phyloP scores from a whole-genome alignment of 1,284 basidiomycete species.

The Athelia psychrophila region DNA sequence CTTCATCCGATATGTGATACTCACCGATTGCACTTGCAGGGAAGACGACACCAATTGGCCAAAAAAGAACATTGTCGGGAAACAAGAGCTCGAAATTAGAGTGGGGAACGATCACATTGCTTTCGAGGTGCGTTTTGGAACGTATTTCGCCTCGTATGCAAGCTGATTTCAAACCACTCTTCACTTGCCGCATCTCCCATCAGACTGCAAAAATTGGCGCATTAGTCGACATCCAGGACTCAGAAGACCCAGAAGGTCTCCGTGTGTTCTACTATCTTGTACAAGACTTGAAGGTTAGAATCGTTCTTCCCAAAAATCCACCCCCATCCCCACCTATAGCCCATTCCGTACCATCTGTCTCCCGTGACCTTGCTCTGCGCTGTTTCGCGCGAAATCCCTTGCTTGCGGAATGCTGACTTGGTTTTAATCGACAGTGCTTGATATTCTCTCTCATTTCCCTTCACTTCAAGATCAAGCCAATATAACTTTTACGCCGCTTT shows the following conservation, averaged over 20 bases:
- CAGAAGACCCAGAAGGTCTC: conserved; percentile 95
- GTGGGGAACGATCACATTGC: conserved; percentile 95
- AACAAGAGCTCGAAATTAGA: conserved; percentile 95
- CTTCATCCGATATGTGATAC: conserved; percentile 6
- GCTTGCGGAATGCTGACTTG: background rate
- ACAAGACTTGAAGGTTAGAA: conserved; percentile 88
- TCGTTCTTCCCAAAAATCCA: background rate
- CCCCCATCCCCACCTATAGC: conserved; percentile 2
- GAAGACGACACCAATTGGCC: conserved; percentile 99
- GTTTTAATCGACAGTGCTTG: conserved; percentile 64
- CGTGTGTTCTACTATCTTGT: conserved; percentile 99
- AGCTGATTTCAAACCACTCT: conserved; percentile 1
- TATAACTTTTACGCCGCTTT: too few relatives aligned
- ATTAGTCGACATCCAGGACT: conserved; percentile 94
- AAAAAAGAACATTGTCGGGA: conserved; percentile 97
- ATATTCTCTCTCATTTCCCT: conserved; percentile 97
- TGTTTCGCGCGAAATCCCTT: background rate
- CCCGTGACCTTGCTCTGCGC: background rate
- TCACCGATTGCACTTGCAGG: conserved; percentile 40
- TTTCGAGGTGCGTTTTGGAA: conserved; percentile 81
- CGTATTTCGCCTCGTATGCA: too few relatives aligned
- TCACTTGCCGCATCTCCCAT: background rate
- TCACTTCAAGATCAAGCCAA: conserved; percentile 99
- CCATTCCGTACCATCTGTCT: background rate
- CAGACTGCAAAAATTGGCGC: conserved; percentile 98